Percentiles rank a stretch among this genome's conserved stretches.
Evolutionary conservation across 2,329 filamentous ascomycete species (phyloP).

Genomic region (Stemphylium vesicarium): DNA sequence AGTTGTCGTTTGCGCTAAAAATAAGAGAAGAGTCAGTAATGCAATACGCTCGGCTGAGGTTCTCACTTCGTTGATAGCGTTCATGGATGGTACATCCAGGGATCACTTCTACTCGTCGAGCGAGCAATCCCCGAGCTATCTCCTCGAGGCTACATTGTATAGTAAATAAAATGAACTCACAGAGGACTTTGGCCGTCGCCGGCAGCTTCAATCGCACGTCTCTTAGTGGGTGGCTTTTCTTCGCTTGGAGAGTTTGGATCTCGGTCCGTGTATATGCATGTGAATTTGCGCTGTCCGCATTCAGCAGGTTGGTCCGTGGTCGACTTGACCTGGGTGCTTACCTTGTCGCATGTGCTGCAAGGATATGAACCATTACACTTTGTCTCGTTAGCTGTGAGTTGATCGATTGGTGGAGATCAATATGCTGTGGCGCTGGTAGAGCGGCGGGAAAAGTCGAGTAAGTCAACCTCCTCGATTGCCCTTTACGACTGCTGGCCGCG

Average conservation of each 20-base stretch:
- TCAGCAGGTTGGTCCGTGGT: constrained; percentile 19
- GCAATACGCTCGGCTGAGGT: neutral
- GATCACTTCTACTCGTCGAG: neutral
- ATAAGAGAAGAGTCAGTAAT: neutral
- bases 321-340: constrained; percentile 30
- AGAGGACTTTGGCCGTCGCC: constrained; percentile 23
- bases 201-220: constrained; percentile 31
- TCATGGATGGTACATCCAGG: neutral
- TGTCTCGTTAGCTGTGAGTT: constrained; percentile 16
- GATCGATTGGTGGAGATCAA: neutral
- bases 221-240: constrained; percentile 48
- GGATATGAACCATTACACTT: constrained; percentile 66
- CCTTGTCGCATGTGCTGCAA: constrained; percentile 65
- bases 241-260: constrained; percentile 43
- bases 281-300: constrained; percentile 48
- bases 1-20: constrained; percentile 24
- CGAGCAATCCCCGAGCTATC: no score
- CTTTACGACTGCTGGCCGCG: neutral
- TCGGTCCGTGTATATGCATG: constrained; percentile 48
- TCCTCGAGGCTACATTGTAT: neutral
- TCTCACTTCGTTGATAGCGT: no score
- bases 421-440: neutral
- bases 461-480: neutral
- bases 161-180: neutral
- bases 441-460: neutral